Evolutionary conservation across 2,329 filamentous ascomycete species (phyloP), one percentile per base, ranked within the genome.

Genomic region (Paracorniculantispora psalliotae): DNA sequence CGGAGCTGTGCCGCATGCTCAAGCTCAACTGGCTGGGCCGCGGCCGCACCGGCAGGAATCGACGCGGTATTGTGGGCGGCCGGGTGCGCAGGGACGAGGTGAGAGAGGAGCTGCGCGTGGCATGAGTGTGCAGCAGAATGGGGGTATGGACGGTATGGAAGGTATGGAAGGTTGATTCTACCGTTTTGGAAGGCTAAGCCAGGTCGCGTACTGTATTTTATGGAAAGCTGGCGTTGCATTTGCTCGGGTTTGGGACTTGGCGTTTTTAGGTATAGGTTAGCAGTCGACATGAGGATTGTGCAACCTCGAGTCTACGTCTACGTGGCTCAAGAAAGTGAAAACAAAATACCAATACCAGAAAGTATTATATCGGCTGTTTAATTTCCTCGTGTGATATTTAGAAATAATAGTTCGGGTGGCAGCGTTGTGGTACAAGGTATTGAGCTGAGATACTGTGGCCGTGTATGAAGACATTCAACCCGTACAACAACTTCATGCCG

Each of bases 1-100:
- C 93, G 62, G 84, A 92, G 67, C 77, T 99, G 62, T 91, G 89
- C 59, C 88, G 91, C 69, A 86, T 94, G 66, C 78, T 99, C 62
- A 99, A 97, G 75, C 85, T 97, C 67, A 99, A 99, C 72, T 99
- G 94, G 94, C 81, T 99, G 1, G 93, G 93, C 0, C 81, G 94
- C 49, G 93, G 93, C 0, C 78, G 94, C 37, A 97, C 92, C 3
- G 94, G 94, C 0, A 81, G 94, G 63, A 96, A 97, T 72, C 79
- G 94, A 56, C 84, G 91, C 63, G 94, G 94, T 0, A 93, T 97
- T 69, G 92, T 97, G 0, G 92, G 92, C 2, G 82, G 81, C 0
- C 72, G 82, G 55, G 81, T 84, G 10, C 76, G 76, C 63, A 72
- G 81, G 53, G 78, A 79, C 25, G 72, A 72, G 57, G 62, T 65